A percentile compares a stretch with the other conserved stretches of the same genome.
These are phyloP conservation scores for Colletotrichum sansevieriae DNA, from an alignment of 2,329 filamentous ascomycete species.

Conservation along the genomic window DNA sequence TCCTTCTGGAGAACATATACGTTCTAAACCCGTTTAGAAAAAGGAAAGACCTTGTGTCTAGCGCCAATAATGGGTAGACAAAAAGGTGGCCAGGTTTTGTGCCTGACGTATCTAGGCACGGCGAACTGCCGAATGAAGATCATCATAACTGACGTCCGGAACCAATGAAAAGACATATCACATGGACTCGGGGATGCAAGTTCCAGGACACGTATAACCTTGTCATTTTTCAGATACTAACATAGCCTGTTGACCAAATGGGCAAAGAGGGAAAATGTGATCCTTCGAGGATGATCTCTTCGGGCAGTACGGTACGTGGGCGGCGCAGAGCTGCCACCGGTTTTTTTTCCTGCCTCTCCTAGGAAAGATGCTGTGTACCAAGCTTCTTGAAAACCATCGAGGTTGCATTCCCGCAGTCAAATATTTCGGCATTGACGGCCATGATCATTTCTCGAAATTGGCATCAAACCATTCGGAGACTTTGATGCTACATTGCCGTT, in stretches of 20 bases:
- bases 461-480: neutral
- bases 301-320: neutral
- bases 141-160: too few relatives aligned
- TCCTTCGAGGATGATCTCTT: neutral
- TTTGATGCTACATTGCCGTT: neutral
- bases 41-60: neutral
- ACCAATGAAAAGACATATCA: too few relatives aligned
- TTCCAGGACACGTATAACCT: too few relatives aligned
- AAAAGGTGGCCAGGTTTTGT: neutral
- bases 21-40: neutral
- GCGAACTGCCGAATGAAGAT: too few relatives aligned
- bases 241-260: neutral
- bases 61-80: neutral
- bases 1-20: neutral
- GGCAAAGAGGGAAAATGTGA: neutral
- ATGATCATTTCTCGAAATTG: neutral
- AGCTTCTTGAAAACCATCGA: neutral
- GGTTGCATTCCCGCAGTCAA: neutral
- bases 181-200: too few relatives aligned
- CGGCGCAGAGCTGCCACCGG: too few relatives aligned
- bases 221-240: too few relatives aligned
- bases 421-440: neutral
- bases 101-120: too few relatives aligned
- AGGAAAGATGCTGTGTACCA: neutral
- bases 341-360: conserved; percentile 4